Evolutionary conservation across 352 stramenopile genomes (phyloP).

Genomic region (Phytophthora fragariae): DNA sequence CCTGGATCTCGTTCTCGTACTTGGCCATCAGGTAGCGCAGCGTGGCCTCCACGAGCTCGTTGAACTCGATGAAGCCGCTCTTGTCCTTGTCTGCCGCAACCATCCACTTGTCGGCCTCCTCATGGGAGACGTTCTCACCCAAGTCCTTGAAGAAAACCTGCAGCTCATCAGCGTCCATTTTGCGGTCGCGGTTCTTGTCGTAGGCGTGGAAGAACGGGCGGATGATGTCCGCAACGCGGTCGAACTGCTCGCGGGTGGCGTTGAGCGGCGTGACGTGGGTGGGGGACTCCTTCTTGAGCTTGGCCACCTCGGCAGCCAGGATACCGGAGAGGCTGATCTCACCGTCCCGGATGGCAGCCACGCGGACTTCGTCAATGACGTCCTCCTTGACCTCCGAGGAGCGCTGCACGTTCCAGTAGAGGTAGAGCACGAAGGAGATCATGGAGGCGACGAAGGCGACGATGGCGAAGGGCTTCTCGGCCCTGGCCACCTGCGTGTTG

Average conservation of each 20-base stretch:
- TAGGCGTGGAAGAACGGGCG: constrained; percentile 94
- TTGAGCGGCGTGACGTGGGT: constrained; percentile 61
- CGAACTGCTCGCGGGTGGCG: constrained; percentile 56
- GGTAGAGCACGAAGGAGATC: constrained; percentile 92
- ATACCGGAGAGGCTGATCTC: constrained; percentile 86
- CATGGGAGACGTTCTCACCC: constrained; percentile 85
- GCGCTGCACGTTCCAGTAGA: constrained; percentile 92
- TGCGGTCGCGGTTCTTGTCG: constrained; percentile 91
- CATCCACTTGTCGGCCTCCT: constrained; percentile 89
- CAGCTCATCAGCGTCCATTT: constrained; percentile 94
- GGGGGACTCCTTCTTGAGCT: constrained; percentile 59
- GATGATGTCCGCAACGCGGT: constrained; percentile 92
- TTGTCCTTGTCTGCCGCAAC: constrained; percentile 92
- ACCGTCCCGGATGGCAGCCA: constrained; percentile 72
- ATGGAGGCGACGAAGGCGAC: constrained; percentile 91
- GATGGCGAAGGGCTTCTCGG: constrained; percentile 92
- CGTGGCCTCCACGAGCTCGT: constrained; percentile 94
- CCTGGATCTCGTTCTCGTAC: constrained; percentile 69
- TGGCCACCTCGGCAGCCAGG: constrained; percentile 76
- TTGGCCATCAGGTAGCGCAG: constrained; percentile 88
- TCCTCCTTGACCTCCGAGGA: constrained; percentile 74
- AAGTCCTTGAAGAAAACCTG: constrained; percentile 95
- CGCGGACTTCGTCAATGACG: constrained; percentile 74
- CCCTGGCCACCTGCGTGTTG: constrained; percentile 69
- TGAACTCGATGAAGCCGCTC: constrained; percentile 93